Evolutionary conservation across 345 rosid genomes (phyloP).

Genomic region (Moricandia arvensis): DNA sequence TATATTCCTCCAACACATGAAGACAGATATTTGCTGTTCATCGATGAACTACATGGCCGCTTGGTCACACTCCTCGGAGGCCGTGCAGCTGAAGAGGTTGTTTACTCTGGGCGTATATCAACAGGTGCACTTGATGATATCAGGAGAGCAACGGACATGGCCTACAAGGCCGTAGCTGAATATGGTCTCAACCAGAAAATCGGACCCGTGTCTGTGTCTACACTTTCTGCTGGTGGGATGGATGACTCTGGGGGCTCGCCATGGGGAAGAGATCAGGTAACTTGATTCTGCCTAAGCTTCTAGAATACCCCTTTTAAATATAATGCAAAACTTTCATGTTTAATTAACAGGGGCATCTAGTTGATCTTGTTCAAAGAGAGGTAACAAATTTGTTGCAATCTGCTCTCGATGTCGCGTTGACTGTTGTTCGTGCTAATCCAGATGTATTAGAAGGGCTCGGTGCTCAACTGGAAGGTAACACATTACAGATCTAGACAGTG

Average conservation of each 20-base stretch:
- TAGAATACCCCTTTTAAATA: background rate
- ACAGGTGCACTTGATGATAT: slow-evolving; percentile 98
- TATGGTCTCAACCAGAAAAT: slow-evolving; percentile 87
- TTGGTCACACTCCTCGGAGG: slow-evolving; percentile 97
- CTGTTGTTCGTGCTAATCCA: slow-evolving; percentile 82
- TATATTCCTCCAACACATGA: slow-evolving; percentile 77
- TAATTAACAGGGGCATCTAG: slow-evolving; percentile 67
- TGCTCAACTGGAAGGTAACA: slow-evolving; percentile 86
- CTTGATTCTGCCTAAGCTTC: background rate
- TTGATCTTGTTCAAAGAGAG: slow-evolving; percentile 89
- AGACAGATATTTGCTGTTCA: slow-evolving; percentile 88
- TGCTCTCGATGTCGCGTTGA: slow-evolving; percentile 69
- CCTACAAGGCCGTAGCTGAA: slow-evolving; percentile 97
- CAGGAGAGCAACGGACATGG: slow-evolving; percentile 90
- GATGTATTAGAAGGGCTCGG: slow-evolving; percentile 89
- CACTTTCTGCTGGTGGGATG: slow-evolving; percentile 83
- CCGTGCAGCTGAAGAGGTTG: slow-evolving; percentile 95
- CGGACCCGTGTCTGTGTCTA: slow-evolving; percentile 83
- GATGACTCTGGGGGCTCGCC: slow-evolving; percentile 69
- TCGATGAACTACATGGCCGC: slow-evolving; percentile 89
- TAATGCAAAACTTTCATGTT: background rate
- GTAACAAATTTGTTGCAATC: slow-evolving; percentile 75
- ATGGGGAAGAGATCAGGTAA: slow-evolving; percentile 94
- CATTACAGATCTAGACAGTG: slow-evolving; percentile 1
- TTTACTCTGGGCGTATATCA: slow-evolving; percentile 83